phyloP scores from a whole-genome alignment of 176 grass and related monocot species.

The Raddia distichophylla region DNA sequence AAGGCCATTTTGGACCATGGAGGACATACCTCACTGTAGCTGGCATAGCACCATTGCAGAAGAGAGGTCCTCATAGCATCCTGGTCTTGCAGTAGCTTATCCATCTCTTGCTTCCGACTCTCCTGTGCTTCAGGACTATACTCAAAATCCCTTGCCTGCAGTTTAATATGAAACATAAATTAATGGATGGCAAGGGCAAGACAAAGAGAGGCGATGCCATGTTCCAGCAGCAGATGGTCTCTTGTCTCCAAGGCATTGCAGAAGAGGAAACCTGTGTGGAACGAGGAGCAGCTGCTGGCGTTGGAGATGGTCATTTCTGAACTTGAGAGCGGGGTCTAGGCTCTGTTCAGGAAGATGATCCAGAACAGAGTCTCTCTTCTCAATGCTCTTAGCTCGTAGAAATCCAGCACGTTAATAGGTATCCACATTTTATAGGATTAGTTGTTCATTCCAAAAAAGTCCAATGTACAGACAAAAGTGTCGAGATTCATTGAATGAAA shows the following conservation, averaged over 20 bases:
- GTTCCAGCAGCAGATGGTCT: slow-evolving; percentile 19
- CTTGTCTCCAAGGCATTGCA: slow-evolving; percentile 20
- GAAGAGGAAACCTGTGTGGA: slow-evolving; percentile 13
- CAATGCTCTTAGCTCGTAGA: slow-evolving; percentile 44
- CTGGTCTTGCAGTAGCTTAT: slow-evolving; percentile 85
- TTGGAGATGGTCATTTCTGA: slow-evolving; percentile 41
- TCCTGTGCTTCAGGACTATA: slow-evolving; percentile 87
- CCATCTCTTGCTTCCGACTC: slow-evolving; percentile 80
- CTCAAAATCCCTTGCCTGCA: slow-evolving; percentile 89
- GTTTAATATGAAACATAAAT: slow-evolving; percentile 35
- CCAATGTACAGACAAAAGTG: background rate
- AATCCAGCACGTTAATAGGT: background rate
- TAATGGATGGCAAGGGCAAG: background rate
- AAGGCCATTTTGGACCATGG: background rate
- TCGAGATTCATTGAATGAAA: background rate
- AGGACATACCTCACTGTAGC: slow-evolving; percentile 89
- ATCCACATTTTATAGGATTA: slow-evolving; percentile 26
- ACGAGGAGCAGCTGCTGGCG: slow-evolving; percentile 27
- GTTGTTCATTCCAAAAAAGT: too few relatives aligned
- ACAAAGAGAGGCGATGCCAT: background rate
- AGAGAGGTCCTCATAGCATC: slow-evolving; percentile 80
- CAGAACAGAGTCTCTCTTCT: slow-evolving; percentile 54
- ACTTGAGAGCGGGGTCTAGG: slow-evolving; percentile 38
- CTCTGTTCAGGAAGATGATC: slow-evolving; percentile 53
- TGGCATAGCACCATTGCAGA: slow-evolving; percentile 95